A percentile compares a stretch with the other conserved stretches of the same genome.
Evolutionary conservation across 2,329 filamentous ascomycete genomes (phyloP).

Genomic region (Diaporthe velutina): DNA sequence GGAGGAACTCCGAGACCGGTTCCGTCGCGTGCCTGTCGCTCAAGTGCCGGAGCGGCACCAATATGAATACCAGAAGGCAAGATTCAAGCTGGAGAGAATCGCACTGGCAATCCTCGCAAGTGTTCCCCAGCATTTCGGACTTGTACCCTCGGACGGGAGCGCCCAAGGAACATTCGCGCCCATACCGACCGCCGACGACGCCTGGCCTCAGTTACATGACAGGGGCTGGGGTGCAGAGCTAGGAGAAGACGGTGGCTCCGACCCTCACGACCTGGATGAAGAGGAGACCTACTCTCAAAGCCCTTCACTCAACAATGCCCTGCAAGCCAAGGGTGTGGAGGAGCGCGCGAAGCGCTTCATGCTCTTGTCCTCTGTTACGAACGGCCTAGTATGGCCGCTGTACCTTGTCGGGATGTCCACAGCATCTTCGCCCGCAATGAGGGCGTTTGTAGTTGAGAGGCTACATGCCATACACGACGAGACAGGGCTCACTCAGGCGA

Average conservation of each 20-base stretch:
- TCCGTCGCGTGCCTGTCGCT: conserved; percentile 36
- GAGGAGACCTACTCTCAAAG: conserved; percentile 43
- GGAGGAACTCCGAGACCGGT: conserved; percentile 55
- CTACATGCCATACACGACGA: conserved; percentile 59
- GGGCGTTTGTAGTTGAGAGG: conserved; percentile 59
- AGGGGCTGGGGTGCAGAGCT: conserved; percentile 21
- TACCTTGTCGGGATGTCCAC: conserved; percentile 63
- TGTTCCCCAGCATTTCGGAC: conserved; percentile 63
- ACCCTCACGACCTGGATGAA: conserved; percentile 19
- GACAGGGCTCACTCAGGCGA: conserved; percentile 60
- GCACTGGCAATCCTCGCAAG: conserved; percentile 59
- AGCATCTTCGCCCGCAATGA: conserved; percentile 55
- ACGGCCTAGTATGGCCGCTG: conserved; percentile 64
- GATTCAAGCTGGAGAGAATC: conserved; percentile 55
- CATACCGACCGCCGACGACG: conserved; percentile 40
- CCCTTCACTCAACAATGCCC: conserved; percentile 57
- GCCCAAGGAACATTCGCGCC: conserved; percentile 43
- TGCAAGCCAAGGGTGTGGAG: conserved; percentile 50
- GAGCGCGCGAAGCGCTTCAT: conserved; percentile 60
- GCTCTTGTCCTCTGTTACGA: conserved; percentile 61
- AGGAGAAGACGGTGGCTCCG: conserved; percentile 27
- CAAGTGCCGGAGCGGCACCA: conserved; percentile 36
- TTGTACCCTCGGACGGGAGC: conserved; percentile 55
- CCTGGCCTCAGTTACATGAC: conserved; percentile 28
- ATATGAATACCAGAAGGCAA: conserved; percentile 53